These are phyloP conservation scores for Pseudogymnoascus sp. DNA, from an alignment of 2,329 filamentous ascomycete genomes.

Conservation along the genomic window DNA sequence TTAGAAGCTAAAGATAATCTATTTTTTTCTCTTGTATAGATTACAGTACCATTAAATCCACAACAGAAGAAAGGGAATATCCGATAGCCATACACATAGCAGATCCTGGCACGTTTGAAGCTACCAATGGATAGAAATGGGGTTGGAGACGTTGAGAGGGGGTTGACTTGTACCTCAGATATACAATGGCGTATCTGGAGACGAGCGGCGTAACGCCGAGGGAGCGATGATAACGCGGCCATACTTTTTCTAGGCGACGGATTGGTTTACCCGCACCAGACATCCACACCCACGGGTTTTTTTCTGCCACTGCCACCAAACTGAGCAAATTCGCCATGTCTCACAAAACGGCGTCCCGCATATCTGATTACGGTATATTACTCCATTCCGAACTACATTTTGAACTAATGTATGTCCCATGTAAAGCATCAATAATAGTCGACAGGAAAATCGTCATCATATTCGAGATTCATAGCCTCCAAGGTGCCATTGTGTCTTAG, in stretches of 20 bases:
- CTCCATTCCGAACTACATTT: background rate
- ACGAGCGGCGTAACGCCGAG: background rate
- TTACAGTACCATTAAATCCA: background rate
- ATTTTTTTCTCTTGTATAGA: background rate
- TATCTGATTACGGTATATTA: constrained; percentile 1
- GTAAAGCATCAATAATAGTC: background rate
- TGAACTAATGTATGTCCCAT: background rate
- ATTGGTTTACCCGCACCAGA: background rate
- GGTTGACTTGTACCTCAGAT: background rate
- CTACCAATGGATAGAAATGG: background rate
- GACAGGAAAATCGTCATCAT: background rate
- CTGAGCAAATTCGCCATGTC: background rate
- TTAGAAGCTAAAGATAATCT: background rate
- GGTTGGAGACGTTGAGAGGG: background rate
- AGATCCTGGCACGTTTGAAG: background rate
- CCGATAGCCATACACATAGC: background rate
- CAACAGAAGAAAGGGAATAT: background rate
- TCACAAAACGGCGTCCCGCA: constrained; percentile 4
- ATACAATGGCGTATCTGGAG: constrained; percentile 3
- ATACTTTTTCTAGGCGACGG: background rate
- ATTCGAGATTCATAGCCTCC: constrained; percentile 1
- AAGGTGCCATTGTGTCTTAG: background rate
- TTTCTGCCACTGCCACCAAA: background rate
- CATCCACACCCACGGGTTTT: constrained; percentile 5
- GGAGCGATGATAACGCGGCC: background rate